These are phyloP conservation scores for Tubosaeta sp. DNA, from an alignment of 768 basidiomycete species.

Conservation along the genomic window DNA sequence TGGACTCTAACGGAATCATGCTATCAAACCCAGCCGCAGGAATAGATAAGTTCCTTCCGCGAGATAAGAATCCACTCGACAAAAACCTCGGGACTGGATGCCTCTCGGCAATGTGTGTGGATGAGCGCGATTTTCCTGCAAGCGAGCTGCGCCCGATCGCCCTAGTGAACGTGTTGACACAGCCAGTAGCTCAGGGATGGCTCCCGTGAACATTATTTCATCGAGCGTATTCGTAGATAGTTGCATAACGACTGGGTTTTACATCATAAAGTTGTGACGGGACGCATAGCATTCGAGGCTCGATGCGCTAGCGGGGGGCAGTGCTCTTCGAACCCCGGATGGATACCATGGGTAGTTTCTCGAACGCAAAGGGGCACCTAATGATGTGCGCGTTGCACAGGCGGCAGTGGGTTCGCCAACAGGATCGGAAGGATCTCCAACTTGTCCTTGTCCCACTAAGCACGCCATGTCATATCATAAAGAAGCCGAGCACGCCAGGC, in stretches of 20 bases:
- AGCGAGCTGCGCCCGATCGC: neutral
- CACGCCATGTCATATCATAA: neutral
- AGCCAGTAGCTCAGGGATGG: neutral
- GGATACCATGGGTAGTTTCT: neutral
- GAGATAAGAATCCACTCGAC: neutral
- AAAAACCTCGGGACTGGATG: too few species aligned
- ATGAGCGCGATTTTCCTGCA: neutral
- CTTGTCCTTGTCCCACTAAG: conserved; percentile 57
- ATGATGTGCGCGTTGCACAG: neutral
- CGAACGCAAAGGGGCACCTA: neutral
- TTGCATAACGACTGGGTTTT: conserved; percentile 1
- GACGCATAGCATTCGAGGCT: neutral
- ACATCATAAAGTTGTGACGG: neutral
- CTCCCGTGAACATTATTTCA: neutral
- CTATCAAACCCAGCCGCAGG: neutral
- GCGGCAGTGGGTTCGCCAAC: conserved; percentile 24
- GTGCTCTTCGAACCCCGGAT: neutral
- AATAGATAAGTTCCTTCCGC: conserved; percentile 10
- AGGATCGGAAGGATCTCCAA: conserved; percentile 47
- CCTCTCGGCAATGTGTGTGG: neutral
- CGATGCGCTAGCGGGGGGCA: neutral
- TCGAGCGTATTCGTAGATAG: neutral
- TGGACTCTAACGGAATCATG: neutral
- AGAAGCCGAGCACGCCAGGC: neutral
- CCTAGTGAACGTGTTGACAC: neutral